Conservation (phyloP, 768 basidiomycete genomes). For the Neoboletus magnificus region DNA sequence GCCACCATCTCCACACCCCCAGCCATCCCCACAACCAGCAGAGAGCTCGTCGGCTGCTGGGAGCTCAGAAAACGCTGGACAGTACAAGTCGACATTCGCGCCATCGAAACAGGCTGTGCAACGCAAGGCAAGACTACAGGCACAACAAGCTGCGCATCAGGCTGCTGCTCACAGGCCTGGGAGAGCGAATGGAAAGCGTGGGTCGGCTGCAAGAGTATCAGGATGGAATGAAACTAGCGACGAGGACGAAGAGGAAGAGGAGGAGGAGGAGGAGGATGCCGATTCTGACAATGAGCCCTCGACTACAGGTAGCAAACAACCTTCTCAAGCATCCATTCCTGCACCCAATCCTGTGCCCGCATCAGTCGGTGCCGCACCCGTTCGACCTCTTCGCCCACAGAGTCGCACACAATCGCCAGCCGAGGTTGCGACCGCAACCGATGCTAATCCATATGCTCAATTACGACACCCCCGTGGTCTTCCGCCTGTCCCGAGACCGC, state of each 20-base stretch:
- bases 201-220: conserved; percentile 39
- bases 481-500: conserved; percentile 58
- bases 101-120: conserved; percentile 81
- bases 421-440: conserved; percentile 29
- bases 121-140: conserved; percentile 79
- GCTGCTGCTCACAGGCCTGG: conserved; percentile 77
- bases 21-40: conserved; percentile 34
- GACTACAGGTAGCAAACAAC: conserved; percentile 30
- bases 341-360: conserved; percentile 18
- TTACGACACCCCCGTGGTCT: conserved; percentile 58
- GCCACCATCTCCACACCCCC: conserved; percentile 26
- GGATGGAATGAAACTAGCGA: conserved; percentile 73
- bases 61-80: conserved; percentile 31
- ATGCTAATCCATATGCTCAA: conserved; percentile 42
- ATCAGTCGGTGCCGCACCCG: conserved; percentile 17
- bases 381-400: conserved; percentile 29
- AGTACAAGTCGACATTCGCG: conserved; percentile 85
- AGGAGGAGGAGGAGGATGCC: conserved; percentile 64
- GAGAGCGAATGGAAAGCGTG: conserved; percentile 42
- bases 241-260: conserved; percentile 76
- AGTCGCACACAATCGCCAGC: conserved; percentile 32
- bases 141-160: conserved; percentile 77
- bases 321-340: conserved; percentile 22
- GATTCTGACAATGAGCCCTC: conserved; percentile 57
- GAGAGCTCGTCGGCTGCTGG: conserved; percentile 23